A percentile compares a stretch with the other conserved stretches of the same genome.
phyloP scores from a whole-genome alignment of 2,329 filamentous ascomycete species.

The Aureobasidium vineae region DNA sequence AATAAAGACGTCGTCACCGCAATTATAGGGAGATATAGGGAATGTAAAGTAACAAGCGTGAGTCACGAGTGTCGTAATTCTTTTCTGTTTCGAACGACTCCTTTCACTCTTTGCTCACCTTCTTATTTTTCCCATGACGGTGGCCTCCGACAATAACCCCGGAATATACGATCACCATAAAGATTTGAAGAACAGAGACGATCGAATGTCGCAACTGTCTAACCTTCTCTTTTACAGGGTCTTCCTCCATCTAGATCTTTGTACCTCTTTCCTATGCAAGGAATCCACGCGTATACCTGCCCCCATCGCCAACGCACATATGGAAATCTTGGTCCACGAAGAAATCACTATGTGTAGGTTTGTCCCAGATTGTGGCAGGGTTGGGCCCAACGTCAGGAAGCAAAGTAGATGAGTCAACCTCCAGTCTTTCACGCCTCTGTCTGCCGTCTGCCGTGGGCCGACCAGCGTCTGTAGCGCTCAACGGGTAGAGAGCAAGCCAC shows the following conservation, averaged over 20 bases:
- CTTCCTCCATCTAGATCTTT: background rate
- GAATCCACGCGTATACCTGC: background rate
- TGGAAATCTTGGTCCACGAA: background rate
- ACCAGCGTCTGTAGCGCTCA: too few species aligned
- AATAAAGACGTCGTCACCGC: background rate
- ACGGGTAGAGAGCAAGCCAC: background rate
- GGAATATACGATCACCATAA: background rate
- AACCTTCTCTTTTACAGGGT: background rate
- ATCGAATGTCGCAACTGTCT: too few species aligned
- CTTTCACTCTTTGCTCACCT: background rate
- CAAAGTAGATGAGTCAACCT: too few species aligned
- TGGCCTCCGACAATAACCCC: background rate
- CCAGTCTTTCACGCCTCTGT: too few species aligned
- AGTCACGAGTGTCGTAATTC: too few species aligned
- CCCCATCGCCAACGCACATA: background rate
- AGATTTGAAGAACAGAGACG: too few species aligned
- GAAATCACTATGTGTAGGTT: background rate
- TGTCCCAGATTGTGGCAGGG: too few species aligned
- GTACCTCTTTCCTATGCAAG: background rate
- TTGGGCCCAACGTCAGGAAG: background rate
- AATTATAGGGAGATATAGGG: background rate
- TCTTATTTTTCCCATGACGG: background rate
- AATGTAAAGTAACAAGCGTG: too few species aligned
- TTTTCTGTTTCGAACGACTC: too few species aligned
- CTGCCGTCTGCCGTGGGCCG: too few species aligned